Evolutionary conservation across 2,329 filamentous ascomycete genomes (phyloP), one percentile per base, ranked within the genome.

Genomic region (Colletotrichum eremochloae): DNA sequence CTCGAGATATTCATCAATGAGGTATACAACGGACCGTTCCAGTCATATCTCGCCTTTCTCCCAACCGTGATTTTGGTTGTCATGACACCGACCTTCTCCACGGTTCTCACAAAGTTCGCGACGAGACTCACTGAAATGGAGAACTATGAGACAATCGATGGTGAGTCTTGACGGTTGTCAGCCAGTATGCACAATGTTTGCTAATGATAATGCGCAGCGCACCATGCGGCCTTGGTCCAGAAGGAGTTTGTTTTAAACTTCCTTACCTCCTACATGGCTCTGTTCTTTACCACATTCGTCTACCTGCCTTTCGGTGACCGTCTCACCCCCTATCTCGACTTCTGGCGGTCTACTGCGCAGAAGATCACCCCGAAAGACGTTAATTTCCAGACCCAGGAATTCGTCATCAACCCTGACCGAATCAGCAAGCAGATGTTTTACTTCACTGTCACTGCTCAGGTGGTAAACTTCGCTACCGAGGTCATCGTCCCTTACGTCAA

Each of bases 161-260:
- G 89, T 90, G 76, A 73, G 79, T 76, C 1, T 9, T 6, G 38
- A 20, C 29, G 33, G 9, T 9, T 14, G 14, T 12, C 11, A 53
- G 46, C 14, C 11, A 53, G 46, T 36, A 1, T 18, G 4, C 18
- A 44, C 46, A 55, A 57, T 20, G 14, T 3, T 24, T 38, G 18
- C 71, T 77, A 71, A 79, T 67, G 73, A 76, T 67, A 73, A 76
- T 67, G 78, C 40, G 31, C 75, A 91, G 92, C 91, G 18, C 93
- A 97, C 77, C 91, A 97, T 72, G 90, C 93, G 29, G 93, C 95
- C 1, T 89, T 97, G 79, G 94, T 96, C 0, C 91, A 94, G 71
- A 99, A 99, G 85, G 93, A 97, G 44, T 98, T 99, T 78, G 91
- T 98, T 18, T 89, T 98, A 78, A 97, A 98, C 84, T 97, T 98